Base-by-base conservation (phyloP, 768 basidiomycete species). In the Suillus luteus region DNA sequence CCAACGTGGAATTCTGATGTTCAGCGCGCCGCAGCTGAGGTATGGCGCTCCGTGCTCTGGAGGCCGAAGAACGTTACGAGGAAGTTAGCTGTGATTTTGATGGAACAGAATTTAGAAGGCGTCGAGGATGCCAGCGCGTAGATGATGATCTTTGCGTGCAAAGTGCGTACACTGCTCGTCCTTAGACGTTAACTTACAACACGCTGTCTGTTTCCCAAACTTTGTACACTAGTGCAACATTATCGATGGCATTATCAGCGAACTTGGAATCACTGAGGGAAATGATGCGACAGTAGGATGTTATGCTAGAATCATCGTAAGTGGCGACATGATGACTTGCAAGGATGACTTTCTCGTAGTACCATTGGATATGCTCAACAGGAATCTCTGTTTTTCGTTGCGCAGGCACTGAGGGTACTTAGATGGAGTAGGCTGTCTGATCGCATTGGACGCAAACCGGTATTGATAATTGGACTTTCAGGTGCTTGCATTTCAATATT, bases 21-120 rank as follows among this genome's bases (percentile, higher is more conserved):
- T 2, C 91, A 91, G 70, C 79, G 90, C 31, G 86, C 90, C 1
- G 82, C 91, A 12, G 90, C 93, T 0, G 94, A 97, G 70, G 92
- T 93, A 4, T 97, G 93, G 96, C 92, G 88, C 0, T 86, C 85
- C 0, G 82, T 90, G 0, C 70, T 96, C 49, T 81, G 95, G 57
- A 83, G 91, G 67, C 76, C 95, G 60, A 92, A 92, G 73, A 76
- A 78, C 1, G 80, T 82, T 14, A 80, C 81, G 9, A 79, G 90
- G 37, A 84, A 84, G 60, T 79, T 80, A 55, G 84, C 87, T 0
- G 81, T 93, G 5, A 67, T 70, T 3, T 63, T 91, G 15, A 78
- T 96, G 71, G 82, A 82, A 2, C 75, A 78, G 37, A 79, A 82
- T 62, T 72, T 84, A 9, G 80, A 77, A 15, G 81, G 78, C 6